Evolutionary conservation across 306 rosid genomes (phyloP), one percentile per base, ranked within the genome.

Genomic region (Acacia acuminata): DNA sequence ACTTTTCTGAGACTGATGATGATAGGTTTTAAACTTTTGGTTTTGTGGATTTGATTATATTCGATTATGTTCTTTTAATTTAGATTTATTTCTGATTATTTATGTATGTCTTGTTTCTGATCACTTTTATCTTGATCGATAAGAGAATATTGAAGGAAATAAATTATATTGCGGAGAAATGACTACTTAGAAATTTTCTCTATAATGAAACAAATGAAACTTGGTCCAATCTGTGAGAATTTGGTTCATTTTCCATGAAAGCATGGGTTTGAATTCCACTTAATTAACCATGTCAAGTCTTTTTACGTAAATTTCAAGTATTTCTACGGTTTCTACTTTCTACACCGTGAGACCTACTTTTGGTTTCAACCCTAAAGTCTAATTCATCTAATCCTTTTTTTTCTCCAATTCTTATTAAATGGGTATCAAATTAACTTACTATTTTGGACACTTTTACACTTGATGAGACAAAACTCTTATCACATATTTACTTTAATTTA

Each of bases 11-110:
- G 65, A 22, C 63, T 63, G 32, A 32, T 45, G 76, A 47, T 40
- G 70, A 53, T 69, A 69, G 48, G 64, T n/a, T 56, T 56, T 56
- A n/a, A n/a, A 2, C 12, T 38, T 65, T 51, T 48, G 20, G 16
- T 63, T 32, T 10, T 44, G 30, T 66, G 81, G 11, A 60, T 75
- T 22, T 74, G 56, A 65, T 38, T 65, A 51, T 65, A 51, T 75
- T 68, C 77, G 71, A 45, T 76, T 76, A 66, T 82, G 8, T 40
- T 22, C 65, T 43, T 51, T 30, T 16, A 11, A 42, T n/a, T 17
- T 51, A 42, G 3, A 44, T 71, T 44, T 19, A 10, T n/a, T 10
- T 56, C 68, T 1, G n/a, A 7, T 64, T 64, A 27, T 15, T 61
- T 12, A 61, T 58, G 9, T 58, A 22, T 60, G 1, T 4, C 66